These are phyloP conservation scores for Penicillium carneum DNA, from an alignment of 2,329 filamentous ascomycete species.

Conservation along the genomic window DNA sequence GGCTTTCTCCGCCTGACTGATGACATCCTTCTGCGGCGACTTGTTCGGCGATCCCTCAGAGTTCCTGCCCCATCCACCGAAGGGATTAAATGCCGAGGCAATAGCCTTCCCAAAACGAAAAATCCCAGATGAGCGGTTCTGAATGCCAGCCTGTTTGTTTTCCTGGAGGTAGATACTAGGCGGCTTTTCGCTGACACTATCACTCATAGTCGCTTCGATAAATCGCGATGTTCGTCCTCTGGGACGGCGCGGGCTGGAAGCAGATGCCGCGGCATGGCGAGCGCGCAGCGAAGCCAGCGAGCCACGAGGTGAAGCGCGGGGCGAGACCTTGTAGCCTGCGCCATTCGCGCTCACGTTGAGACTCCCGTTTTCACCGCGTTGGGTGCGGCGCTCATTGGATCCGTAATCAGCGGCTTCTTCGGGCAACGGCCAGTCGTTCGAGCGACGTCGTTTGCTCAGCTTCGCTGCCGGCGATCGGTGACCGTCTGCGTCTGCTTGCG, in stretches of 20 bases:
- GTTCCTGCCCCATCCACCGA: slow-evolving; percentile 57
- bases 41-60: slow-evolving; percentile 43
- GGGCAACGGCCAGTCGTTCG: slow-evolving; percentile 55
- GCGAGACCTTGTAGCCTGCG: slow-evolving; percentile 22
- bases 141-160: slow-evolving; percentile 32
- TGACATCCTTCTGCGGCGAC: slow-evolving; percentile 52
- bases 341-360: slow-evolving; percentile 7
- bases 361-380: slow-evolving; percentile 21
- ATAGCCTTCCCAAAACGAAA: slow-evolving; percentile 64
- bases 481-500: slow-evolving; percentile 33
- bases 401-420: slow-evolving; percentile 36
- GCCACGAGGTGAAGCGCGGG: slow-evolving; percentile 31
- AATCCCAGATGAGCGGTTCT: slow-evolving; percentile 54
- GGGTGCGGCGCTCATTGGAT: slow-evolving; percentile 14
- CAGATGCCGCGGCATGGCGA: slow-evolving; percentile 25
- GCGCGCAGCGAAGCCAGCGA: slow-evolving; percentile 31
- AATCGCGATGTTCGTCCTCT: slow-evolving; percentile 69
- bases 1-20: slow-evolving; percentile 58
- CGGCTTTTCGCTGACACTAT: slow-evolving; percentile 74
- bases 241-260: slow-evolving; percentile 40
- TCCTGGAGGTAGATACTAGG: slow-evolving; percentile 70
- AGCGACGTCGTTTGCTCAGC: slow-evolving; percentile 53
- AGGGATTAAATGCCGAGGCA: slow-evolving; percentile 62
- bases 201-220: slow-evolving; percentile 84
- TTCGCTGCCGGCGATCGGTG: slow-evolving; percentile 38